Percentiles rank a stretch among this genome's conserved stretches.
These are phyloP conservation scores for Venturia nashicola DNA, from an alignment of 2,329 filamentous ascomycete genomes.

Conservation along the genomic window DNA sequence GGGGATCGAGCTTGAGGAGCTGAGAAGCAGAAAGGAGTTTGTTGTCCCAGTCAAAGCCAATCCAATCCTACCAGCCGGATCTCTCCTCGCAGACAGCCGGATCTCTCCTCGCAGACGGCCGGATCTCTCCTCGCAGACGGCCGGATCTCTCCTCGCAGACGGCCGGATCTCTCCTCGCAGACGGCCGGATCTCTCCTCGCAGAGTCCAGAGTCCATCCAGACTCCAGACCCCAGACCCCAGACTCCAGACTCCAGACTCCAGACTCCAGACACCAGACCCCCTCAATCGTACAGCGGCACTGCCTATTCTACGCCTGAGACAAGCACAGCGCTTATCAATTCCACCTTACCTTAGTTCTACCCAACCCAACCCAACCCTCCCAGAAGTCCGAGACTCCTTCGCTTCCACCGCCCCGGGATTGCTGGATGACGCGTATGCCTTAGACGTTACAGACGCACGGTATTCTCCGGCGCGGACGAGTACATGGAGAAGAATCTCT, in stretches of 20 bases:
- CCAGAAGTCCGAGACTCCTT: neutral
- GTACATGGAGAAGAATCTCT: neutral
- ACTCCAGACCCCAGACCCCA: too few species aligned
- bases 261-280: too few species aligned
- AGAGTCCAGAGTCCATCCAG: too few species aligned
- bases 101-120: too few species aligned
- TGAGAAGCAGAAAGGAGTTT: neutral
- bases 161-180: too few species aligned
- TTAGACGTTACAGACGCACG: constrained; percentile 4
- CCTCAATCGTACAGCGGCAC: neutral
- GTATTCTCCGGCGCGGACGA: constrained; percentile 1
- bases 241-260: too few species aligned
- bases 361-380: neutral
- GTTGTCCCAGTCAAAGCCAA: neutral
- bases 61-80: too few species aligned
- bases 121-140: too few species aligned
- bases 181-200: too few species aligned
- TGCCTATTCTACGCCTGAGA: neutral
- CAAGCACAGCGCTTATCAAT: neutral
- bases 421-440: constrained; percentile 1
- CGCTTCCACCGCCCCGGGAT: neutral
- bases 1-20: neutral
- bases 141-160: too few species aligned
- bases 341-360: neutral
- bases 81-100: too few species aligned